These are phyloP conservation scores for Rutstroemia sp. DNA, from an alignment of 2,329 filamentous ascomycete genomes.

Conservation along the genomic window DNA sequence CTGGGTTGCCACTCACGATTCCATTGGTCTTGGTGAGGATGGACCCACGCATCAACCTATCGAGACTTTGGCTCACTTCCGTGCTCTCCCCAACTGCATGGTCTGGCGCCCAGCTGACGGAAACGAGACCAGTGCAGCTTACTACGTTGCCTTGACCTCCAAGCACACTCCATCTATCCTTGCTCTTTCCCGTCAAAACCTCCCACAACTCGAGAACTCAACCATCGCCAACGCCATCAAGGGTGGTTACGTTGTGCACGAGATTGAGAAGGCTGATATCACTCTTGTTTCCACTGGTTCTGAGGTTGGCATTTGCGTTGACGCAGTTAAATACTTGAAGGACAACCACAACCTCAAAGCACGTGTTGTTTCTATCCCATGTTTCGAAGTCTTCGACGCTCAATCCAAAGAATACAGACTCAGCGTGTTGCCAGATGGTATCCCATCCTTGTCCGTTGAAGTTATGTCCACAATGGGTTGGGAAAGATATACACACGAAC, in stretches of 20 bases:
- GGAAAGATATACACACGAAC: conserved; percentile 99
- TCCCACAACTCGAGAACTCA: conserved; percentile 93
- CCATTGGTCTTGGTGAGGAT: conserved; percentile 97
- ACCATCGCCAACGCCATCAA: conserved; percentile 84
- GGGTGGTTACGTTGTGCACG: conserved; percentile 88
- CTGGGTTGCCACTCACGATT: conserved; percentile 97
- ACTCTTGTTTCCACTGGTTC: conserved; percentile 94
- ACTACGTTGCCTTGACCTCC: conserved; percentile 89
- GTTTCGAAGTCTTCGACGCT: conserved; percentile 92
- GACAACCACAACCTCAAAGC: conserved; percentile 83
- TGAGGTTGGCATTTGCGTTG: conserved; percentile 88
- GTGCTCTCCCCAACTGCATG: conserved; percentile 97
- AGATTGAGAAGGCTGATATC: conserved; percentile 75
- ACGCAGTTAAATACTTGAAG: conserved; percentile 84
- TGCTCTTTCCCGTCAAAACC: conserved; percentile 94
- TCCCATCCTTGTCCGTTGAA: conserved; percentile 89
- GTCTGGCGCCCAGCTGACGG: conserved; percentile 98
- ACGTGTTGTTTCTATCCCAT: conserved; percentile 91
- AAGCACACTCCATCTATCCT: conserved; percentile 88
- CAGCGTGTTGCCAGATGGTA: conserved; percentile 85
- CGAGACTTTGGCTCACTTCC: conserved; percentile 97
- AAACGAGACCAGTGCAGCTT: conserved; percentile 96
- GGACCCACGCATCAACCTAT: conserved; percentile 98
- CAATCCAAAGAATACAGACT: conserved; percentile 95
- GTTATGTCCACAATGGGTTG: conserved; percentile 96